phyloP scores from a whole-genome alignment of 1,139 yeast genomes.

The Pichia sp. region DNA sequence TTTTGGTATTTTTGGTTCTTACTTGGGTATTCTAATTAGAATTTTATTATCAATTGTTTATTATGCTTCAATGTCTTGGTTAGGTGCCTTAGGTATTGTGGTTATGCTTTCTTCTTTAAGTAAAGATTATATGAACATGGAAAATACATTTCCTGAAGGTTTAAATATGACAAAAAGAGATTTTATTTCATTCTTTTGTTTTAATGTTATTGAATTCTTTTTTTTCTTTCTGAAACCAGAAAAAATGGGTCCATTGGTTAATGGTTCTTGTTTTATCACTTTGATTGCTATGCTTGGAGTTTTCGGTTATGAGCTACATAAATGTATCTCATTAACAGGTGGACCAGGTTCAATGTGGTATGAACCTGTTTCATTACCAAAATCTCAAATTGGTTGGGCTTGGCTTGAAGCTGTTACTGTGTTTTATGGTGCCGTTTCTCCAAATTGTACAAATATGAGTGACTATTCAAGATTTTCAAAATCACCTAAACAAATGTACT shows the following conservation, averaged over 20 bases:
- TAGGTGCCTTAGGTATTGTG: slow-evolving; percentile 32
- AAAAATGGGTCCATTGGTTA: slow-evolving; percentile 26
- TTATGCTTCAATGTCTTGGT: slow-evolving; percentile 35
- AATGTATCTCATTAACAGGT: slow-evolving; percentile 15
- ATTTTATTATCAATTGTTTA: slow-evolving; percentile 32
- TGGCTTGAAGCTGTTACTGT: slow-evolving; percentile 71
- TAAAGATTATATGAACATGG: slow-evolving; percentile 29
- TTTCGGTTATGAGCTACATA: slow-evolving; percentile 24
- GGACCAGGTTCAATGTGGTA: slow-evolving; percentile 25
- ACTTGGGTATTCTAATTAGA: slow-evolving; percentile 31
- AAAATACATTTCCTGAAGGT: slow-evolving; percentile 31
- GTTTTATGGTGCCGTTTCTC: slow-evolving; percentile 42
- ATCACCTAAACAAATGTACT: slow-evolving; percentile 40
- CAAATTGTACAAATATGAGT: slow-evolving; percentile 81
- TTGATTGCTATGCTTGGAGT: slow-evolving; percentile 31
- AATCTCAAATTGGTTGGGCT: slow-evolving; percentile 67
- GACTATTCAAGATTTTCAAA: slow-evolving; percentile 79
- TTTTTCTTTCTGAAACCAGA: slow-evolving; percentile 19
- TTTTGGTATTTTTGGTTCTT: slow-evolving; percentile 39
- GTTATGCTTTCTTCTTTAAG: slow-evolving; percentile 30
- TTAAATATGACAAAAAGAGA: slow-evolving; percentile 32
- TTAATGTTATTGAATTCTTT: slow-evolving; percentile 24
- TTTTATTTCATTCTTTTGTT: slow-evolving; percentile 30
- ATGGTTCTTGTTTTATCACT: slow-evolving; percentile 27
- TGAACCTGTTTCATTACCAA: slow-evolving; percentile 14